Base-by-base conservation (phyloP, 1,139 yeast species). In the Saccharomyces hybrid region DNA sequence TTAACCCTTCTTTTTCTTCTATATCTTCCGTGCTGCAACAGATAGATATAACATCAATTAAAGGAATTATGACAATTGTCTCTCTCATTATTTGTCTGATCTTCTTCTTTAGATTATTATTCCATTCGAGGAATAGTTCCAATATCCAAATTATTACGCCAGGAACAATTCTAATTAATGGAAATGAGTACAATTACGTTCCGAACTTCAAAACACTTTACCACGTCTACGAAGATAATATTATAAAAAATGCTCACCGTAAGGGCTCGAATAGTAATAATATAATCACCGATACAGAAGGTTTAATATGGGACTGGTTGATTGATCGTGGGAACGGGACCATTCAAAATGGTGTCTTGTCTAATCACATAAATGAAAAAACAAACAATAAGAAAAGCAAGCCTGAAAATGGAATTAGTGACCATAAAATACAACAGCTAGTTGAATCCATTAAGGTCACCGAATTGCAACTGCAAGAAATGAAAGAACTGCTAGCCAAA, bases 241-340 rank as follows among this genome's bases (percentile, higher is more conserved):
- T 68, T 47, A 59, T 69, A 51, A 71, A 52, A 62, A 75, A 52
- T 8, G 50, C 47, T 25, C 53, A 38, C 27, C 28, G 50, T 2
- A 51, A 49, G 8, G 48, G 48, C n/a, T 48, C 50, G n/a, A 49
- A 44, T 6, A 51, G 46, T 29, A 48, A 51, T n/a, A 58, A 59
- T 42, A 51, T 64, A 44, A 48, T 64, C 14, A 53, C 55, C 58
- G 75, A 77, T 54, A 80, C 83, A 56, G 95, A 89, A 69, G 77
- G 78, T 44, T 78, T 79, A 46, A 69, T 90, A 55, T 90, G 96
- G 96, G 78, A 81, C 51, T 90, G 96, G 96, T 77, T 89, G 48
- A 81, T 82, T 54, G 79, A 79, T 49, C 76, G 87, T 52, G 77
- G 77, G 5, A 56, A 61, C 50, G 70, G 66, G 5, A 63, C 68